A percentile compares a stretch with the other conserved stretches of the same genome.
Evolutionary conservation across 495 filamentous ascomycete genomes (phyloP).

Genomic region (Bacidia gigantensis): DNA sequence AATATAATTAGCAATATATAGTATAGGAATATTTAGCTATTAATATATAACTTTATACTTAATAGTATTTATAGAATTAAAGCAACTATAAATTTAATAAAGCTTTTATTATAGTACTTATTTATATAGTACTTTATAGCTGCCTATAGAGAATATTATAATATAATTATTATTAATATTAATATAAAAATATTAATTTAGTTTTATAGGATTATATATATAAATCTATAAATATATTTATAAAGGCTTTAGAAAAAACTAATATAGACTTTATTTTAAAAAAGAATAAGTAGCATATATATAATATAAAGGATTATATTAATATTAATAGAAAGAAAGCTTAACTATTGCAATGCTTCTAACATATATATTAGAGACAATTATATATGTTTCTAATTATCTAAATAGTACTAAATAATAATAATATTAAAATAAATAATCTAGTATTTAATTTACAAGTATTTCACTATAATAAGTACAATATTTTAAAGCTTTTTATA

Average conservation of each 20-base stretch:
- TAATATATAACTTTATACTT: background rate
- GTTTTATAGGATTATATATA: background rate
- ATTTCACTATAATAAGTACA: conserved; percentile 1
- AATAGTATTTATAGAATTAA: background rate
- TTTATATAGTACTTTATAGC: background rate
- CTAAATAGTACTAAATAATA: background rate
- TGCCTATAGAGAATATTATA: background rate
- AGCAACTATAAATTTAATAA: background rate
- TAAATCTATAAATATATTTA: background rate
- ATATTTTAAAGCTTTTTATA: background rate
- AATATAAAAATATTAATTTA: conserved; percentile 3
- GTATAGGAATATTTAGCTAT: background rate
- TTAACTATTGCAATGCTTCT: background rate
- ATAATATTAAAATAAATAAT: background rate
- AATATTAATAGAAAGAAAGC: background rate
- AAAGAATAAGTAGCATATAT: background rate
- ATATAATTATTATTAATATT: conserved; percentile 8
- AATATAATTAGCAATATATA: background rate
- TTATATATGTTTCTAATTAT: background rate
- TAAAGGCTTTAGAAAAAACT: background rate
- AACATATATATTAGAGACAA: background rate
- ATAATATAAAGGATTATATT: background rate
- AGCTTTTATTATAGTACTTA: background rate
- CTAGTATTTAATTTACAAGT: conserved; percentile 7
- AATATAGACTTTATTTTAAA: conserved; percentile 3